A percentile compares a stretch with the other conserved stretches of the same genome.
phyloP scores from a whole-genome alignment of 495 filamentous ascomycete genomes.

The Hypoxylon rickii region DNA sequence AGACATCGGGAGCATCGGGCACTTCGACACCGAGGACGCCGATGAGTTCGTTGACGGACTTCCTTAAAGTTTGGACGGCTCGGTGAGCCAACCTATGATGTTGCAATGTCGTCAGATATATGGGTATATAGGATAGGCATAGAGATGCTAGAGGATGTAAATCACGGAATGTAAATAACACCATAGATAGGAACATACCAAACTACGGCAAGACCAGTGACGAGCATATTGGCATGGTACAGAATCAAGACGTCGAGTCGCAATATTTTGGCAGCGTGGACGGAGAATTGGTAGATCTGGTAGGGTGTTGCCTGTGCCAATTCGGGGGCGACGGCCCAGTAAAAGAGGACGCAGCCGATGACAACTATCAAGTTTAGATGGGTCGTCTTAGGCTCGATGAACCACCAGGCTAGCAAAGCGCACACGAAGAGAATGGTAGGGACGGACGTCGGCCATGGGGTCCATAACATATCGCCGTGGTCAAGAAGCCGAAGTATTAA shows the following conservation, averaged over 20 bases:
- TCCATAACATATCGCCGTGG: slow-evolving; percentile 57
- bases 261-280: slow-evolving; percentile 39
- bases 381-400: slow-evolving; percentile 52
- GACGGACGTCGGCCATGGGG: slow-evolving; percentile 53
- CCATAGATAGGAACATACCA: slow-evolving; percentile 47
- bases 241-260: slow-evolving; percentile 46
- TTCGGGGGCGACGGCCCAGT: slow-evolving; percentile 51
- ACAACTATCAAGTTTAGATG: slow-evolving; percentile 51
- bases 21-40: slow-evolving; percentile 91
- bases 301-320: slow-evolving; percentile 44
- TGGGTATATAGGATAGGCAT: neutral
- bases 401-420: slow-evolving; percentile 55
- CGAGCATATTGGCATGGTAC: slow-evolving; percentile 51
- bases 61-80: slow-evolving; percentile 83
- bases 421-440: slow-evolving; percentile 55
- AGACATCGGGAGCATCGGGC: slow-evolving; percentile 85
- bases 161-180: neutral
- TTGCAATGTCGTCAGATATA: slow-evolving; percentile 14
- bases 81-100: slow-evolving; percentile 37
- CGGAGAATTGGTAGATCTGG: slow-evolving; percentile 43
- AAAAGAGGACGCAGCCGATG: slow-evolving; percentile 52
- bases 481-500: slow-evolving; percentile 33
- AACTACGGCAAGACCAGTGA: slow-evolving; percentile 50
- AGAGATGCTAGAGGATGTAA: neutral
- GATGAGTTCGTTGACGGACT: slow-evolving; percentile 87